Evolutionary conservation across 257 asterid genomes (phyloP), one percentile per base, ranked within the genome.

Genomic region (Scutellaria minor): DNA sequence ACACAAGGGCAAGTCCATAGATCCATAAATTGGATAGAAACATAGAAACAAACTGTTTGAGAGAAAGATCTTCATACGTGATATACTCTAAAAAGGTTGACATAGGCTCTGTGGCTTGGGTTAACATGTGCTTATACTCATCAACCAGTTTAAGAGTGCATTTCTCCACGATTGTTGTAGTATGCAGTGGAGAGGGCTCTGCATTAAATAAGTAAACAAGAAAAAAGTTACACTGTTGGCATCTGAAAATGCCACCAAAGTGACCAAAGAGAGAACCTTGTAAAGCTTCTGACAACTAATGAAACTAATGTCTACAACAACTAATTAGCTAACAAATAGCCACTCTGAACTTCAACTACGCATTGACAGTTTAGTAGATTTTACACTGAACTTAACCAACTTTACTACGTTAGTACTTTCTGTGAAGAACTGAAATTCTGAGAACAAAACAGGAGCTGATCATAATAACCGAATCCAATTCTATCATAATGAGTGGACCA

Each of bases 101-200:
- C 68, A 92, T 68, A 69, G 96, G 96, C 78, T 89, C 97, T 0
- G 97, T 92, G 77, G 97, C 97, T 83, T 89, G 97, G 76, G 92
- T 61, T 71, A 89, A 75, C 97, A 92, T 88, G 84, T 92, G 93
- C 81, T 88, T 92, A 55, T 89, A 92, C 82, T 92, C 97, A 58
- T 92, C 97, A 31, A 89, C 96, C 77, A 92, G 85, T 75, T 92
- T 92, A 58, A 89, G 89, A 60, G 97, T 92, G 84, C 97, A 92
- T 75, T 92, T 92, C 91, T 92, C 97, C 87, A 92, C 97, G 61
- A 92, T 89, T n/a, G 97, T 92, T 47, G 96, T 92, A 1, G 97
- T 92, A 79, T 92, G 90, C 81, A 92, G 71, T 31, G 97, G 97
- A 44, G 97, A 92, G 58, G 97, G 97, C 83, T 92, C 97, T 92